Evolutionary conservation across 2,329 filamentous ascomycete genomes (phyloP).

Genomic region (Myotisia sp.): DNA sequence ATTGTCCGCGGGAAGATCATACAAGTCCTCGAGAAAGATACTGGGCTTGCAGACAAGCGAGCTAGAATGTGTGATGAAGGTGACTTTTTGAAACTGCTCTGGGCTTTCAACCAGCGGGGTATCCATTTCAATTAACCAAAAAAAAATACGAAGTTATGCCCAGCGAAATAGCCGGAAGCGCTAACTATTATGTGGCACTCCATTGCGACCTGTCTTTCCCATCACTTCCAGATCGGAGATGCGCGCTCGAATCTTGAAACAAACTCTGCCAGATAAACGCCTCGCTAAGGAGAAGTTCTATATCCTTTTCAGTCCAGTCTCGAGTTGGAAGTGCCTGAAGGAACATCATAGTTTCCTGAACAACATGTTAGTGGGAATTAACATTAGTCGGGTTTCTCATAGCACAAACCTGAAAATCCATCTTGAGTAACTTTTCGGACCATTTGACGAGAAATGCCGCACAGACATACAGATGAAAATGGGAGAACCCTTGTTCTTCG

Average conservation of each 20-base stretch:
- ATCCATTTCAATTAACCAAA: constrained; percentile 65
- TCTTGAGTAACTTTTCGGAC: constrained; percentile 85
- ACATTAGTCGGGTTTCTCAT: no score
- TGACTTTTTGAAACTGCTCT: constrained; percentile 70
- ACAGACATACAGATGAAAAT: constrained; percentile 96
- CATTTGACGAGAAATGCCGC: constrained; percentile 96
- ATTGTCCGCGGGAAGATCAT: constrained; percentile 77
- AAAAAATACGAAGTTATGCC: constrained; percentile 1
- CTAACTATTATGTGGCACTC: not conserved
- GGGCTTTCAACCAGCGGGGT: constrained; percentile 77
- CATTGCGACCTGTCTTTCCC: not conserved
- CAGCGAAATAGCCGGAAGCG: not conserved
- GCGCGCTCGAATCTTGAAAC: constrained; percentile 86
- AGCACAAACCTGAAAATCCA: constrained; percentile 62
- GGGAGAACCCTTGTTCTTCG: constrained; percentile 95
- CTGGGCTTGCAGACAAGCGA: constrained; percentile 64
- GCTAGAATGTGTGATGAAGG: constrained; percentile 81
- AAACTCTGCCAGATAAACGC: constrained; percentile 98
- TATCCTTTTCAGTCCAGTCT: constrained; percentile 94
- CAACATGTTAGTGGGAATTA: not conserved
- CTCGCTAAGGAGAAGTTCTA: constrained; percentile 86
- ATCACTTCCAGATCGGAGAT: constrained; percentile 42
- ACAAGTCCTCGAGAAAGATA: constrained; percentile 68
- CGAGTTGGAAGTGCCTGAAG: constrained; percentile 84
- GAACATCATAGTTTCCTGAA: constrained; percentile 97